These are phyloP conservation scores for Vigna hirtella DNA, from an alignment of 306 rosid species.

Conservation along the genomic window DNA sequence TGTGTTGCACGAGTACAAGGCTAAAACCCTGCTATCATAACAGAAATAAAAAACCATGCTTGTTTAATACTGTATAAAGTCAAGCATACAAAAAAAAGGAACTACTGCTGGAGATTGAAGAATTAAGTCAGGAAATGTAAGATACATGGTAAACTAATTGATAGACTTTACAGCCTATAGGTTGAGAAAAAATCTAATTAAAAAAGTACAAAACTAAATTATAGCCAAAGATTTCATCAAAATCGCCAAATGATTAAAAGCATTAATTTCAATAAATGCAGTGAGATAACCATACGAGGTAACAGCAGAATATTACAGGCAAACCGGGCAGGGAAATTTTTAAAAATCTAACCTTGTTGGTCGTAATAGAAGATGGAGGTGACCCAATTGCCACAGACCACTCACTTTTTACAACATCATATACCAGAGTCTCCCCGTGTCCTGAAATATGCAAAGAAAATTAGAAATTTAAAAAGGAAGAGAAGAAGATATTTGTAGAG, in stretches of 20 bases:
- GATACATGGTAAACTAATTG: slow-evolving; percentile 2
- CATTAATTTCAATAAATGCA: slow-evolving; percentile 1
- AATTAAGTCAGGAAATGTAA: slow-evolving; percentile 1
- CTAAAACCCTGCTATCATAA: slow-evolving; percentile 81
- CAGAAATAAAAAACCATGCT: slow-evolving; percentile 29
- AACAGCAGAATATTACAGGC: background rate
- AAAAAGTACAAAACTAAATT: background rate
- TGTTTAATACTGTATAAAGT: slow-evolving; percentile 18
- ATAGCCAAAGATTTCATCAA: slow-evolving; percentile 26
- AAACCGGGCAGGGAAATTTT: background rate
- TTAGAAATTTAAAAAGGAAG: slow-evolving; percentile 13
- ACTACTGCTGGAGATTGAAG: background rate
- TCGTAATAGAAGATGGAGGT: slow-evolving; percentile 80
- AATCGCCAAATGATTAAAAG: background rate
- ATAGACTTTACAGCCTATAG: slow-evolving; percentile 1
- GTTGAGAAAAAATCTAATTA: slow-evolving; percentile 4
- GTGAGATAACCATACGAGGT: slow-evolving; percentile 1
- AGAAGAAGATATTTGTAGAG: background rate
- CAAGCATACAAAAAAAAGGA: slow-evolving; percentile 28
- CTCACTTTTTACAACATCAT: slow-evolving; percentile 78
- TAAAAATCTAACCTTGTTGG: slow-evolving; percentile 55
- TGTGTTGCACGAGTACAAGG: slow-evolving; percentile 77
- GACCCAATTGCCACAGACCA: slow-evolving; percentile 77
- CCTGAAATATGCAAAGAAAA: slow-evolving; percentile 55
- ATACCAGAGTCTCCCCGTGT: slow-evolving; percentile 82